Evolutionary conservation across 2,329 filamentous ascomycete species (phyloP), one percentile per base, ranked within the genome.

Genomic region (Paracamarosporium sp.): DNA sequence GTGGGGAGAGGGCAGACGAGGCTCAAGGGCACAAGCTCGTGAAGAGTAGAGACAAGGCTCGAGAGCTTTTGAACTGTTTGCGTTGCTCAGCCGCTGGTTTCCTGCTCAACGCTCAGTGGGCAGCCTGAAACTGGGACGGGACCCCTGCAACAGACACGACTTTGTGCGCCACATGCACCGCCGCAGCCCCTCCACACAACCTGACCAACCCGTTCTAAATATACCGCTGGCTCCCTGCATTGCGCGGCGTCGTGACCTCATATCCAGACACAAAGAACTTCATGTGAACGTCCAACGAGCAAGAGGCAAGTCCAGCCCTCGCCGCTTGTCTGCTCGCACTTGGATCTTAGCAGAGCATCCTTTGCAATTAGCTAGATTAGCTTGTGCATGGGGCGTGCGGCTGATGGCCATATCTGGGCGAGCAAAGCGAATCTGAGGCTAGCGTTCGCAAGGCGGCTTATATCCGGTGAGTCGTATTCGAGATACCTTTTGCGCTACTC

Each of bases 91-190:
- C 52, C 52, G 35, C 52, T 6, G 5, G n/a, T 12, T 31, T 22
- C 25, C 44, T 24, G 25, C 52, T 36, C 28, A 45, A n/a, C 25
- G 25, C 17, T 53, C 30, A 36, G 13, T 41, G n/a, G 48, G 36
- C 35, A 33, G 36, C 31, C 51, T 53, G 51, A 53, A 53, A 53
- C 51, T 20, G 35, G 51, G 36, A 20, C 33, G 22, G 51, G 22
- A 25, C 41, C 30, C 40, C 43, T 50, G 46, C 24, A 50, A 50
- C 24, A 28, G 13, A 50, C 20, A 38, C 27, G 20, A 33, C 27
- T 17, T 22, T 28, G 20, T 53, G 50, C 41, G 31, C 41, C 36
- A 33, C 51, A 54, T 40, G 46, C 56, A 59, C 56, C 56, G 52
- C 56, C 56, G 45, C 51, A 46, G 4, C 30, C 47, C 33, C 48